Conservation (phyloP, 2,329 filamentous ascomycete genomes). For the Colletotrichum sp. region DNA sequence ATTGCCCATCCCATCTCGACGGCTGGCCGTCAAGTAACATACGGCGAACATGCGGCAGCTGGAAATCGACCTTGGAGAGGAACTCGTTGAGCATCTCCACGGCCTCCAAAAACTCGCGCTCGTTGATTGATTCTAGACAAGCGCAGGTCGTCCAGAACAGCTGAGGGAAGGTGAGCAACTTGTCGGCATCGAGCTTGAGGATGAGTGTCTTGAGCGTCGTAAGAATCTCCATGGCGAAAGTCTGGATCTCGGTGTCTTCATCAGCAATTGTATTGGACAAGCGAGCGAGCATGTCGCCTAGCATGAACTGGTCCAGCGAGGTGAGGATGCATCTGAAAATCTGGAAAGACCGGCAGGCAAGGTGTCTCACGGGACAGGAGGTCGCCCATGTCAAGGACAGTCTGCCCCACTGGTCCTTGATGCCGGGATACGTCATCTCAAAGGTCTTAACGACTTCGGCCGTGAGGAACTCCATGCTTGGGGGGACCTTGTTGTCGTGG, state of each 20-base stretch:
- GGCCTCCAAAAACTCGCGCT: slow-evolving; percentile 91
- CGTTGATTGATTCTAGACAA: slow-evolving; percentile 95
- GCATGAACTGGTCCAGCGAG: slow-evolving; percentile 88
- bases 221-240: slow-evolving; percentile 97
- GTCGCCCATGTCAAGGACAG: slow-evolving; percentile 95
- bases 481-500: slow-evolving; percentile 79
- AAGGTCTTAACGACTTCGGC: slow-evolving; percentile 85
- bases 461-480: slow-evolving; percentile 86
- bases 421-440: slow-evolving; percentile 79
- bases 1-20: slow-evolving; percentile 84
- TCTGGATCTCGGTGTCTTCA: slow-evolving; percentile 91
- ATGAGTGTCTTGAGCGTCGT: slow-evolving; percentile 94
- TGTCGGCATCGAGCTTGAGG: slow-evolving; percentile 77
- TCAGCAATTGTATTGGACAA: slow-evolving; percentile 97
- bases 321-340: slow-evolving; percentile 94
- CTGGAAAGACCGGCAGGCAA: slow-evolving; percentile 97
- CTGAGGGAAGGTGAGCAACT: slow-evolving; percentile 89
- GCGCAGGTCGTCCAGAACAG: slow-evolving; percentile 98
- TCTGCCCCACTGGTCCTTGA: slow-evolving; percentile 91
- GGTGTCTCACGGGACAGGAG: slow-evolving; percentile 90
- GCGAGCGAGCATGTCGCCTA: slow-evolving; percentile 94
- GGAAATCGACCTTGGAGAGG: slow-evolving; percentile 82
- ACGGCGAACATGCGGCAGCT: slow-evolving; percentile 69
- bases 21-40: slow-evolving; percentile 81
- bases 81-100: slow-evolving; percentile 90